A percentile compares a stretch with the other conserved stretches of the same genome.
These are phyloP conservation scores for Clitopilus hobsonii DNA, from an alignment of 768 basidiomycete genomes.

Conservation along the genomic window DNA sequence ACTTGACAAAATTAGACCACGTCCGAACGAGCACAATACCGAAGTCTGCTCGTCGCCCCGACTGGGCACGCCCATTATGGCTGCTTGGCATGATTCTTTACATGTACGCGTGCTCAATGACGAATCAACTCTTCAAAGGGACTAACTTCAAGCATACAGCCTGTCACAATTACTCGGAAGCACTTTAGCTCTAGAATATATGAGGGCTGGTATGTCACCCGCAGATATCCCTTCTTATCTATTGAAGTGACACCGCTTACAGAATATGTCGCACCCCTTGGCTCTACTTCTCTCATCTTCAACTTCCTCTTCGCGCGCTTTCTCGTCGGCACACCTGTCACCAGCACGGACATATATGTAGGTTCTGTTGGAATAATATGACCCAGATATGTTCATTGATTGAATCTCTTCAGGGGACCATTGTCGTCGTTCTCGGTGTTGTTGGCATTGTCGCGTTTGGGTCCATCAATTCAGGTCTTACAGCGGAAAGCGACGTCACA, in stretches of 20 bases:
- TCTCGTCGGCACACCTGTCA: conserved; percentile 82
- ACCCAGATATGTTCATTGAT: not conserved
- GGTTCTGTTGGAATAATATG: conserved; percentile 16
- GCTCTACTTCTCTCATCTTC: conserved; percentile 90
- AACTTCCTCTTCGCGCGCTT: conserved; percentile 94
- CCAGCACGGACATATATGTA: conserved; percentile 74
- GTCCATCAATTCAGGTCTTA: conserved; percentile 77
- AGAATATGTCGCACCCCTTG: conserved; percentile 96
- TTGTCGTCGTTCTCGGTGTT: conserved; percentile 79
- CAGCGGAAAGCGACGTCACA: conserved; percentile 63
- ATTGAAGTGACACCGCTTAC: conserved; percentile 10
- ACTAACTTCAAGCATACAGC: conserved; percentile 37
- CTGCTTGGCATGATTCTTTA: conserved; percentile 91
- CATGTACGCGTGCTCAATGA: conserved; percentile 49
- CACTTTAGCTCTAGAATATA: conserved; percentile 82
- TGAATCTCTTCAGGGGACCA: conserved; percentile 55
- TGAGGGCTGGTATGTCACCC: conserved; percentile 65
- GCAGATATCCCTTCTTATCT: not conserved
- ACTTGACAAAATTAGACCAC: conserved; percentile 93
- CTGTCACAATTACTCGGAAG: conserved; percentile 85
- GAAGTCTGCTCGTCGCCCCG: conserved; percentile 64
- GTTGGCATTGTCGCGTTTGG: conserved; percentile 87
- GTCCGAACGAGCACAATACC: conserved; percentile 74
- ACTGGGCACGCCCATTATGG: conserved; percentile 87
- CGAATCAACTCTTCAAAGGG: conserved; percentile 4